Evolutionary conservation across 116 monocot genomes (phyloP), one percentile per base, ranked within the genome.

Genomic region (Papilionanthe hybrid): DNA sequence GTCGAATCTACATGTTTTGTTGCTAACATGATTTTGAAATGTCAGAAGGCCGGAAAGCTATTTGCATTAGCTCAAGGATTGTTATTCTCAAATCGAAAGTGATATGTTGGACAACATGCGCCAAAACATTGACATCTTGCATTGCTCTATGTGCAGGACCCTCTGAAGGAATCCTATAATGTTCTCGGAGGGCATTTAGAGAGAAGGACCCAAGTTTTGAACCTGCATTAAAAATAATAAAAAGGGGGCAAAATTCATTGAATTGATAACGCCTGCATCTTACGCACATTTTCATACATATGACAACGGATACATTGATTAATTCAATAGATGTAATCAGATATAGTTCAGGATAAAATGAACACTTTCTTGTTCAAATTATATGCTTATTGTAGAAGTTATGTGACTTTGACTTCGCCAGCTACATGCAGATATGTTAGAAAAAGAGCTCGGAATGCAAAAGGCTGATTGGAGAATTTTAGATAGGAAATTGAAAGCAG

Each of bases 81-180:
- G 91, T 85, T 58, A 93, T 41, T 77, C 93, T 94, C 55, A 93
- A 87, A 18, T 89, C 87, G 77, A 84, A 91, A 11, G 98, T 91
- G 58, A 92, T 84, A 60, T 78, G 86, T 80, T 91, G 91, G 30
- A 91, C 86, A 5, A 98, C 86, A 72, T 79, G 77, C 6, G 86
- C 85, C 50, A 98, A 75, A n/a, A 78, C 80, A 9, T 42, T 83
- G 0, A 93, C 98, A 79, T 98, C 98, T 65, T 84, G 84, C 98
- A 98, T 94, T 5, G 94, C 98, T 79, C 93, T 85, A 50, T 98
- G 98, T 22, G 91, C 91, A n/a, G 78, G 82, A 55, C 92, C 93
- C 8, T 55, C 80, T 57, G 81, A 63, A 69, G 75, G 83, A 55
- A 92, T 87, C 2, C 81, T 55, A 19, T 86, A 94, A 82, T 82